These are phyloP conservation scores for Cryptomeria japonica DNA, from an alignment of 75 land plant genomes.

Conservation along the genomic window DNA sequence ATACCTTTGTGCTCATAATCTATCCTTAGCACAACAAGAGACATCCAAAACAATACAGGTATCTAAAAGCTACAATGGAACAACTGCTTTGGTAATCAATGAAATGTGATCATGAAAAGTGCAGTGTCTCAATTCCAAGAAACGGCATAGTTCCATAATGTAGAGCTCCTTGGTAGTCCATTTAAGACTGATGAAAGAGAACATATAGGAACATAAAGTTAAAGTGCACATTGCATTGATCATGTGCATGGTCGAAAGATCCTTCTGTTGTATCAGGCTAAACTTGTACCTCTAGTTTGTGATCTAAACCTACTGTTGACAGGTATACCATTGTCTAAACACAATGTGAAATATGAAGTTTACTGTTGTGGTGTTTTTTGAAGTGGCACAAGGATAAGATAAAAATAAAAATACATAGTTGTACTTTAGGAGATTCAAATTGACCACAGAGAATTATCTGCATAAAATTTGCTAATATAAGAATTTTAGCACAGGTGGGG, in stretches of 20 bases:
- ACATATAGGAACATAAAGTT: not conserved
- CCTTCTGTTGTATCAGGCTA: too few relatives aligned
- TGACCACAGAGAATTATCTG: not conserved
- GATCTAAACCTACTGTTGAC: too few relatives aligned
- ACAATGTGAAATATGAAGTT: too few relatives aligned
- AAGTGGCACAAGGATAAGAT: not conserved
- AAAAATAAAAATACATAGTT: not conserved
- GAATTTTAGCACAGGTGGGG: not conserved
- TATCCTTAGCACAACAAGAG: not conserved
- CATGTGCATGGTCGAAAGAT: not conserved
- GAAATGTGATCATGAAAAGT: not conserved
- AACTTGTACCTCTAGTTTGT: too few relatives aligned
- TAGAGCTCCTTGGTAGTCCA: not conserved
- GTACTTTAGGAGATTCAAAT: not conserved
- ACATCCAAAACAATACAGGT: not conserved
- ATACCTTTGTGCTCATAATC: slow-evolving; percentile 1
- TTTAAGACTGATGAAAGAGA: not conserved
- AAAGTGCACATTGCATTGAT: not conserved
- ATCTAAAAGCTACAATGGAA: not conserved
- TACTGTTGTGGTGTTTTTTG: not conserved
- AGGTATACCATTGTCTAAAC: too few relatives aligned
- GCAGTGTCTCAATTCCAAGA: not conserved
- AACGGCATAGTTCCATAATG: not conserved
- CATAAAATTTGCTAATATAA: not conserved
- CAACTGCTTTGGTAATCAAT: not conserved